A percentile compares a stretch with the other conserved stretches of the same genome.
Evolutionary conservation across 2,329 filamentous ascomycete genomes (phyloP).

Genomic region (Escovopsis sp.): DNA sequence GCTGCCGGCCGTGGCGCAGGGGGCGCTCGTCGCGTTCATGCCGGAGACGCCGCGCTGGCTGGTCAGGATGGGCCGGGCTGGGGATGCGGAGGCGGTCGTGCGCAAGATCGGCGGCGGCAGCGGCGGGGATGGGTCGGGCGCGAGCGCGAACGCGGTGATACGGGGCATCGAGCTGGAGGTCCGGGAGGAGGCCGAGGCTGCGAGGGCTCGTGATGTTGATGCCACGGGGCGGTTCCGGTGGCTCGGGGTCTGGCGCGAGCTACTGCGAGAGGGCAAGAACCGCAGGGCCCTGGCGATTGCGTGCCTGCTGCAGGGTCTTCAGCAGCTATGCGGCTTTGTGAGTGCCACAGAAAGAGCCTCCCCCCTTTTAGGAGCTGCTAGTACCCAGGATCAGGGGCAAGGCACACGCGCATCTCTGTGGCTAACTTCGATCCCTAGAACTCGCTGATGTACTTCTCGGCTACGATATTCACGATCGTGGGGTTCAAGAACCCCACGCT

Average conservation of each 20-base stretch:
- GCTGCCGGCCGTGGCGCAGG: slow-evolving; percentile 59
- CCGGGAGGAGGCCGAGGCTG: slow-evolving; percentile 47
- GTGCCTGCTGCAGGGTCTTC: slow-evolving; percentile 71
- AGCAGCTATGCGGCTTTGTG: slow-evolving; percentile 78
- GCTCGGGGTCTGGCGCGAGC: slow-evolving; percentile 35
- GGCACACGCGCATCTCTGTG: no score
- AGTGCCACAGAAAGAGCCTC: slow-evolving; percentile 15
- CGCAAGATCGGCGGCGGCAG: slow-evolving; percentile 44
- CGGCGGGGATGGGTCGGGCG: slow-evolving; percentile 25
- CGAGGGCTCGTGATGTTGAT: slow-evolving; percentile 12
- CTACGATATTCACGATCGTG: slow-evolving; percentile 64
- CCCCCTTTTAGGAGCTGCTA: no score
- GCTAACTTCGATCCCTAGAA: slow-evolving; percentile 34
- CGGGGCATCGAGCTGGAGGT: slow-evolving; percentile 61
- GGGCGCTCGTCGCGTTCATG: slow-evolving; percentile 52
- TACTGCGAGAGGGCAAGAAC: slow-evolving; percentile 46
- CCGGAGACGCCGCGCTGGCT: slow-evolving; percentile 86
- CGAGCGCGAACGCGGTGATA: slow-evolving; percentile 44
- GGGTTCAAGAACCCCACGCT: slow-evolving; percentile 68
- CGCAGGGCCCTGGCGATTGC: slow-evolving; percentile 69
- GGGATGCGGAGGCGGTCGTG: slow-evolving; percentile 51
- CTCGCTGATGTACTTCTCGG: slow-evolving; percentile 84
- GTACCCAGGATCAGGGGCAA: no score
- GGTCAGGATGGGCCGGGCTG: slow-evolving; percentile 49
- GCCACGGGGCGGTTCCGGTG: slow-evolving; percentile 17